These are phyloP conservation scores for Crucibulum laeve DNA, from an alignment of 768 basidiomycete genomes.

Conservation along the genomic window DNA sequence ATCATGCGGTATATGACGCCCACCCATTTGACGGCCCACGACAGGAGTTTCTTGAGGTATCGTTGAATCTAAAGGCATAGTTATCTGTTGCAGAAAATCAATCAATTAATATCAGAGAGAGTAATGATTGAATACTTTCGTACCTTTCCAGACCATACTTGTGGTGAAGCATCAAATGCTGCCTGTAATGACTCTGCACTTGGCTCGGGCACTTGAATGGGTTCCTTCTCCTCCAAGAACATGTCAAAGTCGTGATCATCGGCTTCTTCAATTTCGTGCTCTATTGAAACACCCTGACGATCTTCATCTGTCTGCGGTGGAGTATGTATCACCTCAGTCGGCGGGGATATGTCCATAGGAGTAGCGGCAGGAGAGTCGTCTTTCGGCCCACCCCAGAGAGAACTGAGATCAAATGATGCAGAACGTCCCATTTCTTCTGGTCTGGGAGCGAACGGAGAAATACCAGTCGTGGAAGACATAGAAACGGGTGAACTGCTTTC, in stretches of 20 bases:
- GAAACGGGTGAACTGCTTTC: constrained; percentile 12
- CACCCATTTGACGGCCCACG: constrained; percentile 76
- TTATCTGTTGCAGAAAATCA: constrained; percentile 42
- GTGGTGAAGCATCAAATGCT: constrained; percentile 49
- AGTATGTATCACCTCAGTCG: constrained; percentile 15
- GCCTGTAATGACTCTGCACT: constrained; percentile 39
- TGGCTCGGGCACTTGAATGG: constrained; percentile 23
- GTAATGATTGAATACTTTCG: constrained; percentile 14
- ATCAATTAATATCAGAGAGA: constrained; percentile 4
- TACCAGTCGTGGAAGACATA: constrained; percentile 28
- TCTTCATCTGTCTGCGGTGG: constrained; percentile 21
- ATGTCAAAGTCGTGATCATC: constrained; percentile 86
- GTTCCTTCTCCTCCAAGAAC: constrained; percentile 67
- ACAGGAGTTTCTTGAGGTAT: constrained; percentile 64
- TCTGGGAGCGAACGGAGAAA: constrained; percentile 46
- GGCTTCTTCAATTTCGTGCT: constrained; percentile 38
- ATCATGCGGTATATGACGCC: constrained; percentile 50
- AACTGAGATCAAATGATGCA: constrained; percentile 65
- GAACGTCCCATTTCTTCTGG: constrained; percentile 41
- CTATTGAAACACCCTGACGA: constrained; percentile 40
- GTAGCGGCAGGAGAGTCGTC: constrained; percentile 14
- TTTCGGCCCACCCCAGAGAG: constrained; percentile 65
- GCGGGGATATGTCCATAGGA: constrained; percentile 5
- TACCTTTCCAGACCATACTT: constrained; percentile 77
- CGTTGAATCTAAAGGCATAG: constrained; percentile 75